Evolutionary conservation across 345 rosid species (phyloP).

Genomic region (Cardamine occulta): DNA sequence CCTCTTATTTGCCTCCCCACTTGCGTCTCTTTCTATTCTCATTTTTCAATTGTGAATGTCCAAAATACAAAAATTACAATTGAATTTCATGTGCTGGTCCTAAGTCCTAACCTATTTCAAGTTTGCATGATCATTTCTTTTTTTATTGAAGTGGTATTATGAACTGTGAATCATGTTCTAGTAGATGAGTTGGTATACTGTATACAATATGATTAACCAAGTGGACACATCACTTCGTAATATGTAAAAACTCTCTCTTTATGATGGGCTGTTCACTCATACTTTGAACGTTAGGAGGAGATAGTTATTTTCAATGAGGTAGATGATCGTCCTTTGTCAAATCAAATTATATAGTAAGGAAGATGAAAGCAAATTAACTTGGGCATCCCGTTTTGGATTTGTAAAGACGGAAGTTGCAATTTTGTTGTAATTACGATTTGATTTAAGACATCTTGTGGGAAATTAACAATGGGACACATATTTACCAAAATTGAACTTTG

Average conservation of each 20-base stretch:
- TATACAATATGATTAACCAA: background rate
- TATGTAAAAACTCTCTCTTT: background rate
- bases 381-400: background rate
- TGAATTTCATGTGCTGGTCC: slow-evolving; percentile 8
- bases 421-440: background rate
- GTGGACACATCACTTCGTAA: slow-evolving; percentile 17
- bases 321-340: background rate
- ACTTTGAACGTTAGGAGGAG: background rate
- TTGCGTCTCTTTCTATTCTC: background rate
- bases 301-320: background rate
- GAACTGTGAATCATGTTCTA: slow-evolving; percentile 3
- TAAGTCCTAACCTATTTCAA: background rate
- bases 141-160: background rate
- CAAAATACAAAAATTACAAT: background rate
- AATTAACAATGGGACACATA: slow-evolving; percentile 1
- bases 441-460: background rate
- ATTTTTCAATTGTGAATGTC: slow-evolving; percentile 8
- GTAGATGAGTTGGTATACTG: slow-evolving; percentile 1
- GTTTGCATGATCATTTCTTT: background rate
- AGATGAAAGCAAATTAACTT: background rate
- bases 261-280: background rate
- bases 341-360: background rate
- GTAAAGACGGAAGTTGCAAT: background rate
- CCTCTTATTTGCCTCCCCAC: slow-evolving; percentile 27
- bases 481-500: background rate